Percentiles rank a stretch among this genome's conserved stretches.
Conservation (phyloP, 2,329 filamentous ascomycete genomes). For the Arthrinium puccinioides region DNA sequence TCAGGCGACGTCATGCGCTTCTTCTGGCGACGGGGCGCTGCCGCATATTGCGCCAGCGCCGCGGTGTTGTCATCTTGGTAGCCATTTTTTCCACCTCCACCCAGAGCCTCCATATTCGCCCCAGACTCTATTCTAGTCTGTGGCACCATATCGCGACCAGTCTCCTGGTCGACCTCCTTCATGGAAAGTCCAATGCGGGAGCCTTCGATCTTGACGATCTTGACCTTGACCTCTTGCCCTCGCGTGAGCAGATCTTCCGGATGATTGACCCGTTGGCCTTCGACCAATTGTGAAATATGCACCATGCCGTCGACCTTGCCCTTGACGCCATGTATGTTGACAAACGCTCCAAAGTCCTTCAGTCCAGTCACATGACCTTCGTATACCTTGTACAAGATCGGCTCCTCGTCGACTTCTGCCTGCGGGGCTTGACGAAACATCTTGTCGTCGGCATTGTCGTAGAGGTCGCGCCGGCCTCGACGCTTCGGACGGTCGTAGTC, state of each 20-base stretch:
- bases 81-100: slow-evolving; percentile 53
- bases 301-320: slow-evolving; percentile 91
- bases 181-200: slow-evolving; percentile 82
- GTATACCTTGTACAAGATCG: slow-evolving; percentile 81
- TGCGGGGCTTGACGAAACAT: slow-evolving; percentile 59
- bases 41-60: slow-evolving; percentile 55
- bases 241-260: slow-evolving; percentile 78
- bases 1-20: slow-evolving; percentile 97
- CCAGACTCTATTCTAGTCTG: slow-evolving; percentile 76
- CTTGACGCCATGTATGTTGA: slow-evolving; percentile 79
- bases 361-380: slow-evolving; percentile 83
- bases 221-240: slow-evolving; percentile 84
- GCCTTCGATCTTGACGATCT: slow-evolving; percentile 81
- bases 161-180: slow-evolving; percentile 92
- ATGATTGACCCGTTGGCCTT: slow-evolving; percentile 81
- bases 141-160: slow-evolving; percentile 75
- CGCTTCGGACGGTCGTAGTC: slow-evolving; percentile 35
- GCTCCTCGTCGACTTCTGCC: slow-evolving; percentile 72
- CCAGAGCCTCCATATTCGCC: slow-evolving; percentile 79
- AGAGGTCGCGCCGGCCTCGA: slow-evolving; percentile 33
- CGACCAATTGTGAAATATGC: slow-evolving; percentile 82
- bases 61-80: slow-evolving; percentile 41
- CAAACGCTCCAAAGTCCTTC: slow-evolving; percentile 94
- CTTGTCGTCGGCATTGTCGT: slow-evolving; percentile 46
- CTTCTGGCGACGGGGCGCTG: slow-evolving; percentile 54